Evolutionary conservation across 306 rosid genomes (phyloP).

Genomic region (Hylodesmum podocarpum): DNA sequence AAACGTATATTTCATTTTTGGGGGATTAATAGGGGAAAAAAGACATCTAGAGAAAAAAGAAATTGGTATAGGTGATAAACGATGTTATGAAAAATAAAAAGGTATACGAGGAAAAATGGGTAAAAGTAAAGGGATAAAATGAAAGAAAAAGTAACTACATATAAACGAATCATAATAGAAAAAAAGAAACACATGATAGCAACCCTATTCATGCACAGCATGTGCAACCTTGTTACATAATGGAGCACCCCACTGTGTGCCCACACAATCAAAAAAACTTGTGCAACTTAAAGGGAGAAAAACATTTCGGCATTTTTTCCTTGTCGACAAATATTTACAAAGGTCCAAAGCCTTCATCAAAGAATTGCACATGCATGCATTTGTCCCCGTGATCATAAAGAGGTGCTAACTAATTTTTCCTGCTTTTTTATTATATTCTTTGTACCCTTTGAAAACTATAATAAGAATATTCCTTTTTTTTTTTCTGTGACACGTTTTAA

Average conservation of each 20-base stretch:
- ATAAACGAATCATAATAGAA: no score
- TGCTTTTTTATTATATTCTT: neutral
- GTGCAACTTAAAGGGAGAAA: neutral
- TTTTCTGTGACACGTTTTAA: neutral
- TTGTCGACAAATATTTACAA: neutral
- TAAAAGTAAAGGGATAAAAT: no score
- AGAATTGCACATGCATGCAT: neutral
- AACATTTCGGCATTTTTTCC: neutral
- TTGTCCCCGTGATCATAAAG: neutral
- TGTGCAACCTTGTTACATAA: neutral
- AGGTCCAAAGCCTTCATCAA: neutral
- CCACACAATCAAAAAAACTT: neutral
- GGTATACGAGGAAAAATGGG: no score
- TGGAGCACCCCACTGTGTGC: neutral
- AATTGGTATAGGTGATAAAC: no score
- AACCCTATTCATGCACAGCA: neutral
- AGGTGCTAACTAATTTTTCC: neutral
- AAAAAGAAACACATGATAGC: no score
- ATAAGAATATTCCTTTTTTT: neutral
- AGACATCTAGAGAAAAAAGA: no score
- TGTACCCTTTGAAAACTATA: neutral
- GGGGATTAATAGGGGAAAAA: no score
- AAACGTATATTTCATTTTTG: no score
- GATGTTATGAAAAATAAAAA: no score
- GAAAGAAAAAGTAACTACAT: no score